These are phyloP conservation scores for Pichia sp. DNA, from an alignment of 1,139 yeast genomes.

Conservation along the genomic window DNA sequence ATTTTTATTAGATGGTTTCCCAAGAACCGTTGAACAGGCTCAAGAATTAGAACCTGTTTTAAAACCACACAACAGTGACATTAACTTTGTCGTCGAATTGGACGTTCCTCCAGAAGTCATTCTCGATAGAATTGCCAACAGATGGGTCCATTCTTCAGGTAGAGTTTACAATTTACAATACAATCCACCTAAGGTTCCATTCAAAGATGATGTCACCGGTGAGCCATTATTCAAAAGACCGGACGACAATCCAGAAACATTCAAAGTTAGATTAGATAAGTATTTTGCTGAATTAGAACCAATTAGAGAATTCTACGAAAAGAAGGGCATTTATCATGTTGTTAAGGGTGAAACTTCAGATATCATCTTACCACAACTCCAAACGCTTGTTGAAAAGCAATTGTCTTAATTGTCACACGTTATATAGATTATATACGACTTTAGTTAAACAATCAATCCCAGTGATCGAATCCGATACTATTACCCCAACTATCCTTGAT, in stretches of 20 bases:
- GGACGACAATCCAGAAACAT: slow-evolving; percentile 76
- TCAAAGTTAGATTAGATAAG: slow-evolving; percentile 61
- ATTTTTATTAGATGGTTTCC: slow-evolving; percentile 92
- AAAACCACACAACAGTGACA: slow-evolving; percentile 35
- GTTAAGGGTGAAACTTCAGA: slow-evolving; percentile 83
- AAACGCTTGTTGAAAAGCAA: slow-evolving; percentile 37
- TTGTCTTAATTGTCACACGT: neutral
- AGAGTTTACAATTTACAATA: slow-evolving; percentile 82
- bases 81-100: slow-evolving; percentile 78
- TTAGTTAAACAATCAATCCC: slow-evolving; percentile 17
- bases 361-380: slow-evolving; percentile 72
- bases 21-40: slow-evolving; percentile 79
- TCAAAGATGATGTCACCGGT: slow-evolving; percentile 84
- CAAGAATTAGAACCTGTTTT: slow-evolving; percentile 51
- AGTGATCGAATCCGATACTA: slow-evolving; percentile 24
- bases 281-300: slow-evolving; percentile 64
- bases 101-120: slow-evolving; percentile 82
- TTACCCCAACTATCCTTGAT: slow-evolving; percentile 32
- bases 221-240: slow-evolving; percentile 76
- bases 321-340: slow-evolving; percentile 50
- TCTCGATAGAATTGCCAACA: slow-evolving; percentile 73
- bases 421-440: too few species aligned
- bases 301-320: slow-evolving; percentile 57
- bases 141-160: slow-evolving; percentile 91
- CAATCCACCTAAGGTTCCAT: slow-evolving; percentile 84